Percentiles rank a stretch among this genome's conserved stretches.
Conservation (phyloP, 495 filamentous ascomycete genomes). For the Annulohypoxylon bovei region DNA sequence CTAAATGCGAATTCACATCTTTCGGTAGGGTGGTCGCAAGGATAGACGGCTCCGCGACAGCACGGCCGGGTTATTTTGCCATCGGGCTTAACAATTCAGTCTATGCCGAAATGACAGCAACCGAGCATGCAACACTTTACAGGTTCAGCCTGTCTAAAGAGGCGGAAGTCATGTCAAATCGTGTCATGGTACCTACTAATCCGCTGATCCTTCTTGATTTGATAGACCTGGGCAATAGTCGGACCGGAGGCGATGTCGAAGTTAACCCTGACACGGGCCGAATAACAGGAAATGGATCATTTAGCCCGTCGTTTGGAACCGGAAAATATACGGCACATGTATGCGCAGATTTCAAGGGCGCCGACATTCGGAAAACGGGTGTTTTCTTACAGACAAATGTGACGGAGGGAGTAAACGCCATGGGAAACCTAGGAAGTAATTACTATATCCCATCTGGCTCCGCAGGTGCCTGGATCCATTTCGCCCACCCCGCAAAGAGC, state of each 20-base stretch:
- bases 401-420: constrained; percentile 56
- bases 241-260: constrained; percentile 65
- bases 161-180: constrained; percentile 27
- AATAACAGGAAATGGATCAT: constrained; percentile 70
- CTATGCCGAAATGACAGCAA: constrained; percentile 76
- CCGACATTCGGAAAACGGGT: constrained; percentile 66
- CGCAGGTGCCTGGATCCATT: constrained; percentile 70
- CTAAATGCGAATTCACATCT: constrained; percentile 68
- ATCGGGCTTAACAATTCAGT: constrained; percentile 70
- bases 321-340: constrained; percentile 69
- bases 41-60: constrained; percentile 62
- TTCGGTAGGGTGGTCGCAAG: constrained; percentile 58
- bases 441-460: constrained; percentile 63
- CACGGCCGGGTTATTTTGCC: constrained; percentile 74
- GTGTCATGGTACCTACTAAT: constrained; percentile 54
- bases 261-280: constrained; percentile 64
- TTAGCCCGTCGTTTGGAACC: constrained; percentile 73
- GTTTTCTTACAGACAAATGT: constrained; percentile 58
- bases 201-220: constrained; percentile 73
- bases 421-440: constrained; percentile 54
- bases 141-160: constrained; percentile 68
- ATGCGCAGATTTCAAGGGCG: constrained; percentile 76
- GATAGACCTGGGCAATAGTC: constrained; percentile 68
- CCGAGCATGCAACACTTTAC: constrained; percentile 72
- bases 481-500: constrained; percentile 55